Percentiles rank a stretch among this genome's conserved stretches.
phyloP scores from a whole-genome alignment of 768 basidiomycete species.

The Dendrothele bispora region DNA sequence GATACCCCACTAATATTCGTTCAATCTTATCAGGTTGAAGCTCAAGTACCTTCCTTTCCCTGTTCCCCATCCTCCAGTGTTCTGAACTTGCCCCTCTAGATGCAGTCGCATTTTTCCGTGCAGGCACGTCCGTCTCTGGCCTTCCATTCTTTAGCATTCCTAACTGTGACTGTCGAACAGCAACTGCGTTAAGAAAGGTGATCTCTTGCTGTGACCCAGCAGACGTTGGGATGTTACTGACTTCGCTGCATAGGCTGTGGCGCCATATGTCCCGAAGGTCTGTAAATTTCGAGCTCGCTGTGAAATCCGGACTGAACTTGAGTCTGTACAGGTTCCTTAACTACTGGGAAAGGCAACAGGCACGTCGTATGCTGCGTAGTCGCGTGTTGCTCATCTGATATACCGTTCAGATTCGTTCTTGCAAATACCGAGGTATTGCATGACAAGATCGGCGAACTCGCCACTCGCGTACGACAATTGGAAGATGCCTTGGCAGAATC shows the following conservation, averaged over 20 bases:
- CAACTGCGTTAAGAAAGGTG: constrained; percentile 56
- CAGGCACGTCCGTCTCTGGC: constrained; percentile 37
- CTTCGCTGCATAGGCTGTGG: constrained; percentile 36
- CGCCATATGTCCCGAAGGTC: constrained; percentile 68
- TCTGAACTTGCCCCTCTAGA: constrained; percentile 26
- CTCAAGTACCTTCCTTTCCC: constrained; percentile 39
- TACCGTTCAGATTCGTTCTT: constrained; percentile 54
- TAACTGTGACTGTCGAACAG: constrained; percentile 24
- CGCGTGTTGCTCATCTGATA: constrained; percentile 3
- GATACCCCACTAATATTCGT: too few relatives aligned
- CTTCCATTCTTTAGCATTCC: constrained; percentile 1
- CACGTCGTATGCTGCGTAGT: constrained; percentile 20
- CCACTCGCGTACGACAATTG: constrained; percentile 63
- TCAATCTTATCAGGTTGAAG: constrained; percentile 49
- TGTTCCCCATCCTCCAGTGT: constrained; percentile 12
- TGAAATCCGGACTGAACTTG: constrained; percentile 9
- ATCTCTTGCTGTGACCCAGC: background rate
- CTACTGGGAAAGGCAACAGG: constrained; percentile 76
- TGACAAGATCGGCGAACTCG: constrained; percentile 62
- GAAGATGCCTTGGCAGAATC: constrained; percentile 64
- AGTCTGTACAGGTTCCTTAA: constrained; percentile 52
- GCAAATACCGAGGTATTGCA: constrained; percentile 71
- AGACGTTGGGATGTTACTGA: background rate
- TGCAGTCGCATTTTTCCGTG: constrained; percentile 69
- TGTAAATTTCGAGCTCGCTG: constrained; percentile 11